phyloP scores from a whole-genome alignment of 31 red algal genomes.

The Odonthalia washingtoniensis region DNA sequence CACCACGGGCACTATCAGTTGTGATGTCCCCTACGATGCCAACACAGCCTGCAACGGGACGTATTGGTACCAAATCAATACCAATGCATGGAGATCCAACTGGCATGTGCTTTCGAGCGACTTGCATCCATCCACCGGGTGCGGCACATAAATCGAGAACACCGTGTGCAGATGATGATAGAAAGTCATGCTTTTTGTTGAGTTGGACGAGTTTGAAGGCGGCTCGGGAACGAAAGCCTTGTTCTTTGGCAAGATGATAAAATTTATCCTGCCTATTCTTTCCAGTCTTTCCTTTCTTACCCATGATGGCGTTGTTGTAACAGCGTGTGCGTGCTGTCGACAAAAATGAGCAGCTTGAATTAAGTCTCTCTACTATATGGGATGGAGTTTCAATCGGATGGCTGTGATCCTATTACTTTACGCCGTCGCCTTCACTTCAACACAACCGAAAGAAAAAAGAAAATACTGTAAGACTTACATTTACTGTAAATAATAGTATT shows the following conservation, averaged over 20 bases:
- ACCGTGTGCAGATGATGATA: slow-evolving; percentile 74
- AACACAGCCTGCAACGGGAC: slow-evolving; percentile 62
- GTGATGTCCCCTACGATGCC: slow-evolving; percentile 92
- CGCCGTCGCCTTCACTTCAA: too few relatives aligned
- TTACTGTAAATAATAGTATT: too few relatives aligned
- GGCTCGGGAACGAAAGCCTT: slow-evolving; percentile 97
- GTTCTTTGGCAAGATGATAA: slow-evolving; percentile 98
- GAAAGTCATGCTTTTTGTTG: slow-evolving; percentile 95
- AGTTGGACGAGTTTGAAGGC: slow-evolving; percentile 98
- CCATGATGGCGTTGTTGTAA: slow-evolving; percentile 43
- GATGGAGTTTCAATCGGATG: too few relatives aligned
- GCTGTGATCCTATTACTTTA: too few relatives aligned
- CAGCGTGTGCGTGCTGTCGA: background rate
- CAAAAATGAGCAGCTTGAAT: too few relatives aligned
- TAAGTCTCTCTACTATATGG: too few relatives aligned
- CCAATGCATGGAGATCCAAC: slow-evolving; percentile 87
- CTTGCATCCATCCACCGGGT: slow-evolving; percentile 98
- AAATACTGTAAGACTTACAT: too few relatives aligned
- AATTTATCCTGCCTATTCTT: slow-evolving; percentile 96
- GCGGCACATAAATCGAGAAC: slow-evolving; percentile 98
- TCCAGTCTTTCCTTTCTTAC: slow-evolving; percentile 88
- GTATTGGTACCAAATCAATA: slow-evolving; percentile 95
- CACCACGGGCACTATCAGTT: slow-evolving; percentile 61
- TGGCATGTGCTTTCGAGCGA: slow-evolving; percentile 92
- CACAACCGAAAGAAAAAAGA: too few relatives aligned